phyloP scores from a whole-genome alignment of 208 protist genomes.

The Leishmania amazonensis region DNA sequence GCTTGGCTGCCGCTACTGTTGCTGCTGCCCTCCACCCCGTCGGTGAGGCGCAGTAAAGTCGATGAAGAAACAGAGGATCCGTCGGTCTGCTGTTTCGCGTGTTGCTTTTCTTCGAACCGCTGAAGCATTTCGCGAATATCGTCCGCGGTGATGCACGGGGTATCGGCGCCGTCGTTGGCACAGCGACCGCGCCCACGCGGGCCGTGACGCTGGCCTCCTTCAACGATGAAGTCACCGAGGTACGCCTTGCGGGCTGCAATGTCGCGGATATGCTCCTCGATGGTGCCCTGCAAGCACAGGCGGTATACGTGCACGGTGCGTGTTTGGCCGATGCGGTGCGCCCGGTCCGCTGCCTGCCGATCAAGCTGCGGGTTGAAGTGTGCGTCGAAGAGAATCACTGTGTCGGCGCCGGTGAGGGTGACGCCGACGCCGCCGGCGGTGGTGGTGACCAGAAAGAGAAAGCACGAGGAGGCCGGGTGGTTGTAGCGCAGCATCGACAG shows the following conservation, averaged over 20 bases:
- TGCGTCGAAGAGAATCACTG: slow-evolving; percentile 96
- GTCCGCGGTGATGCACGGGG: slow-evolving; percentile 35
- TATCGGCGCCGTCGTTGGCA: background rate
- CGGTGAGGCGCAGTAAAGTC: background rate
- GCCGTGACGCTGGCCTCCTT: slow-evolving; percentile 36
- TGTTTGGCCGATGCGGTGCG: slow-evolving; percentile 96
- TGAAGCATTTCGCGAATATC: slow-evolving; percentile 63
- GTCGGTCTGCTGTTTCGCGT: background rate
- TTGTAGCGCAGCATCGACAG: slow-evolving; percentile 95
- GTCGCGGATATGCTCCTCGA: slow-evolving; percentile 96
- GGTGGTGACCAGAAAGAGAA: slow-evolving; percentile 97
- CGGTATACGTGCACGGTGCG: slow-evolving; percentile 95
- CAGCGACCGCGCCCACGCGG: slow-evolving; percentile 2
- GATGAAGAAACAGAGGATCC: slow-evolving; percentile 1
- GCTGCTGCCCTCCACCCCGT: background rate
- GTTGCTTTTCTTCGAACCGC: slow-evolving; percentile 23
- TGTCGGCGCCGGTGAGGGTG: slow-evolving; percentile 96
- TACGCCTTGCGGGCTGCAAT: slow-evolving; percentile 93
- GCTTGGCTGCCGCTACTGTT: slow-evolving; percentile 7
- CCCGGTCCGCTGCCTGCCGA: slow-evolving; percentile 95
- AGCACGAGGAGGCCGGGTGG: slow-evolving; percentile 75
- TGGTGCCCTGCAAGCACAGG: slow-evolving; percentile 92
- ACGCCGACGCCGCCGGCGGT: slow-evolving; percentile 98
- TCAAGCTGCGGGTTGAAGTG: slow-evolving; percentile 99
- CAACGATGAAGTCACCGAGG: slow-evolving; percentile 94